These are phyloP conservation scores for Naganishia antarctica DNA, from an alignment of 768 basidiomycete species.

Conservation along the genomic window DNA sequence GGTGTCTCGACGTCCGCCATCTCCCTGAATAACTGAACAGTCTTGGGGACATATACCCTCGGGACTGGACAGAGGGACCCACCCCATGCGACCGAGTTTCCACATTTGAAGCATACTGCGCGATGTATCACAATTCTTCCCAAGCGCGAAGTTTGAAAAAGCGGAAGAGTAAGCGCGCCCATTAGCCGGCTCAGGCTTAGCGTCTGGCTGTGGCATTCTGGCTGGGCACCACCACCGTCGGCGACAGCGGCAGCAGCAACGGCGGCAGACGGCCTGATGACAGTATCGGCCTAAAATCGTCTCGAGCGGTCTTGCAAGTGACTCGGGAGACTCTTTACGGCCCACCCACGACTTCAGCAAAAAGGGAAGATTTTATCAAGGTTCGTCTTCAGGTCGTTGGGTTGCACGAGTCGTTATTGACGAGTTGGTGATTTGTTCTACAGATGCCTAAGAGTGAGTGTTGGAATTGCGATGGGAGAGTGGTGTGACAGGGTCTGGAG, in stretches of 20 bases:
- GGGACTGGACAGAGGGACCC: too few relatives aligned
- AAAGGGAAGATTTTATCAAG: constrained; percentile 25
- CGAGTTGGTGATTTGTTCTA: not conserved
- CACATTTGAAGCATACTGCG: not conserved
- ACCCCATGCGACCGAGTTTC: too few relatives aligned
- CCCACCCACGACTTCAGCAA: constrained; percentile 18
- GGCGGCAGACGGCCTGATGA: constrained; percentile 5
- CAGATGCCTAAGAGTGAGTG: constrained; percentile 24
- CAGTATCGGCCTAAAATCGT: not conserved
- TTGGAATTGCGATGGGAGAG: not conserved
- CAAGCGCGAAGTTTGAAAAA: not conserved
- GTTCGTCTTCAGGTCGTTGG: not conserved
- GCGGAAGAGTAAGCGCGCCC: too few relatives aligned
- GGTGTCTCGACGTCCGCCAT: too few relatives aligned
- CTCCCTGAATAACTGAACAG: too few relatives aligned
- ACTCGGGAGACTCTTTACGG: not conserved
- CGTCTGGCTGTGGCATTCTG: constrained; percentile 3
- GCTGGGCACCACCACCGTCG: constrained; percentile 15
- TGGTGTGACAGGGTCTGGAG: constrained; percentile 1
- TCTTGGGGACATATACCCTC: too few relatives aligned
- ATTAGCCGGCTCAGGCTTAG: not conserved
- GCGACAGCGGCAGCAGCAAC: not conserved
- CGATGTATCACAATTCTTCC: not conserved
- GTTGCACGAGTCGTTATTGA: not conserved
- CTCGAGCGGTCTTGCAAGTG: not conserved